Base-by-base conservation (phyloP, 768 basidiomycete genomes). In the Butyriboletus loyo region DNA sequence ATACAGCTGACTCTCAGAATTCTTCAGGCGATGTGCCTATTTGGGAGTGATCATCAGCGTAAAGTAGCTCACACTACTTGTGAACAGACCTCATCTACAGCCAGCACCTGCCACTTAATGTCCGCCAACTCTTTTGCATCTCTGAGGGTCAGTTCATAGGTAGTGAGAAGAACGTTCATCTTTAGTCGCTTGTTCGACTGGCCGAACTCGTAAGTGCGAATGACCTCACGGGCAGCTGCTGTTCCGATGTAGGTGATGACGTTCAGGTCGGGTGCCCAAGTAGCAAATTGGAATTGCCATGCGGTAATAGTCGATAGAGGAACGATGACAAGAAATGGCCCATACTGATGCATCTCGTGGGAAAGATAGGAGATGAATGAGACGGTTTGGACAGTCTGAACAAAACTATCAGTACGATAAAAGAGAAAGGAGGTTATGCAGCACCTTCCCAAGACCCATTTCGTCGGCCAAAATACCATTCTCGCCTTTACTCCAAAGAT, bases 381-480 rank as follows among this genome's bases (percentile, higher is more conserved):
- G 11, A 98, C 96, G 0, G 95, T 95, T 77, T 99, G 97, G 7
- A 99, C 95, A 19, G 90, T 92, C 89, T 92, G 55, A 3, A 34
- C 11, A 37, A 36, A 55, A 15, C 11, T 15, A 47, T 64, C 45
- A 63, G 53, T n/a, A 53, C 19, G 52, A 58, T 40, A 22, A 58
- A 32, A 6, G 0, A 32, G 43, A 53, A 17, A 28, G 34, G 17
- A 51, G 27, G 10, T n/a, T 30, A 25, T 25, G 19, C 60, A 48
- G 55, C 41, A 89, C 81, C 83, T 99, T 99, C 49, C 97, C 97
- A 24, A 99, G 87, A 68, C 97, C 97, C 97, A 98, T 99, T 79
- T 99, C 97, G 65, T 99, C 97, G 1, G 97, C 97, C 32, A 99
- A 75, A 53, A 99, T 97, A 19, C 97, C 97, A 66, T 98, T 98